Evolutionary conservation across 257 asterid species (phyloP).

Genomic region (Vinca minor): DNA sequence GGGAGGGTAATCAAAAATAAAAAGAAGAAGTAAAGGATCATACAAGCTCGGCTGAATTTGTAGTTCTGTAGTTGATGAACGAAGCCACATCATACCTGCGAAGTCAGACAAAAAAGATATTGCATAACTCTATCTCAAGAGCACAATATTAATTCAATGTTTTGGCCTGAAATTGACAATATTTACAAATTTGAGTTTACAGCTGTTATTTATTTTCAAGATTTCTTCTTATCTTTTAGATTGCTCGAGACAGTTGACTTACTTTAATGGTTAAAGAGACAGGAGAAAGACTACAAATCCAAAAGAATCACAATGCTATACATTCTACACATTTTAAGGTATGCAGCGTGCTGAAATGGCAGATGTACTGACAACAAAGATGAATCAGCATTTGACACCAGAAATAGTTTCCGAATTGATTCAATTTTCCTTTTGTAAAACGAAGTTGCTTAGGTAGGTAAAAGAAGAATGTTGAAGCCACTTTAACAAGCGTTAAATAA

Average conservation of each 20-base stretch:
- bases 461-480: not conserved
- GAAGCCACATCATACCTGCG: constrained; percentile 81
- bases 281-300: not conserved
- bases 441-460: not conserved
- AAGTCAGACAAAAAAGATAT: constrained; percentile 15
- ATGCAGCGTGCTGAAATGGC: not conserved
- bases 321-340: not conserved
- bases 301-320: not conserved
- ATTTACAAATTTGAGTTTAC: not conserved
- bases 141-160: not conserved
- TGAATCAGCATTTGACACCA: not conserved
- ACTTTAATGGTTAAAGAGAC: not conserved
- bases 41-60: constrained; percentile 64
- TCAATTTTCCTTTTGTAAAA: not conserved
- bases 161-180: not conserved
- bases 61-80: constrained; percentile 59
- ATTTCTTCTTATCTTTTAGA: not conserved
- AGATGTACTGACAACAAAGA: not conserved
- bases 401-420: not conserved
- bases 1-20: not conserved
- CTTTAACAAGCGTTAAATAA: not conserved
- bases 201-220: not conserved
- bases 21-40: constrained; percentile 21
- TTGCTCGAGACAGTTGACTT: not conserved
- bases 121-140: constrained; percentile 9